A percentile compares a stretch with the other conserved stretches of the same genome.
These are phyloP conservation scores for Melampsora americana DNA, from an alignment of 1,284 basidiomycete species.

Conservation along the genomic window DNA sequence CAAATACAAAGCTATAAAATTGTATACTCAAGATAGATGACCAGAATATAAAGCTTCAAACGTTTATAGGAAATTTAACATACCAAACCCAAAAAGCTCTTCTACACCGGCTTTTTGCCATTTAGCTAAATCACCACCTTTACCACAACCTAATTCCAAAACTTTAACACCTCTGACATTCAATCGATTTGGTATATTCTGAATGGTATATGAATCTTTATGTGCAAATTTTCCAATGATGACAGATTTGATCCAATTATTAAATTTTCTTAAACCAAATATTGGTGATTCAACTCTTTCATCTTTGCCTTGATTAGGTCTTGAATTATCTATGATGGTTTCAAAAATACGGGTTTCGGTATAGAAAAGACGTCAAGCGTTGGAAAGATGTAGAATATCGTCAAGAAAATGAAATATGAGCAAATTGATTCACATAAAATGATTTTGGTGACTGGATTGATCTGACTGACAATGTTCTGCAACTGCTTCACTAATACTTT, in stretches of 20 bases:
- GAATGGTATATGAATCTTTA: conserved; percentile 46
- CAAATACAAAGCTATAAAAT: background rate
- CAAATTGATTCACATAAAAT: background rate
- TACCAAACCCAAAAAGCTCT: conserved; percentile 79
- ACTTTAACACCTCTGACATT: conserved; percentile 64
- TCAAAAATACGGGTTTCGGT: background rate
- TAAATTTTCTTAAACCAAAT: conserved; percentile 92
- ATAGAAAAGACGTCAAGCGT: background rate
- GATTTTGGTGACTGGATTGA: background rate
- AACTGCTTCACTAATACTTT: conserved; percentile 24
- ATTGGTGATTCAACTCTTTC: conserved; percentile 88
- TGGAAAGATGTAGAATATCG: background rate
- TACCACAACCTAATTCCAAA: conserved; percentile 94
- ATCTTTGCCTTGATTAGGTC: conserved; percentile 81
- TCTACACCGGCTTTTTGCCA: conserved; percentile 83
- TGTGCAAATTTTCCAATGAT: conserved; percentile 77
- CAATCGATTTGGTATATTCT: conserved; percentile 43
- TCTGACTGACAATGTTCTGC: conserved; percentile 37
- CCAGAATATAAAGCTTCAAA: background rate
- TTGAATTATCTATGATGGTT: conserved; percentile 69
- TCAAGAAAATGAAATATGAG: too few relatives aligned
- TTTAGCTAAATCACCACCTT: conserved; percentile 94
- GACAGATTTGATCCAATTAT: conserved; percentile 98
- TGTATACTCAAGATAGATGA: background rate
- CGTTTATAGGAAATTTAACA: conserved; percentile 50